These are phyloP conservation scores for Papiliotrema fonsecae DNA, from an alignment of 1,284 basidiomycete species.

Conservation along the genomic window DNA sequence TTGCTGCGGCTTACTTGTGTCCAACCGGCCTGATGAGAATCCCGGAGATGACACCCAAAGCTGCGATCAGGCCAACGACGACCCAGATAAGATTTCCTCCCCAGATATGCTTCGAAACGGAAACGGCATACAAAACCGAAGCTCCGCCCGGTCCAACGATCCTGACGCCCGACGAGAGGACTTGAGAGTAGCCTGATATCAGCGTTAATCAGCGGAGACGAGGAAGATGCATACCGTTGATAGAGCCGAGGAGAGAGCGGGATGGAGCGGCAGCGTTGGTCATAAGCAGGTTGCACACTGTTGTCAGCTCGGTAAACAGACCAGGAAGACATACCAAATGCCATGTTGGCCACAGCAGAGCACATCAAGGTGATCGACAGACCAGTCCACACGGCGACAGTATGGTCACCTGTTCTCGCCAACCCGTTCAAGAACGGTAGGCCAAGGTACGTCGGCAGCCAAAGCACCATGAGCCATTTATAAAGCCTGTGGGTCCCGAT, in stretches of 20 bases:
- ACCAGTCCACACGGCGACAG: conserved; percentile 27
- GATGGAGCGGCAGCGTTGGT: conserved; percentile 33
- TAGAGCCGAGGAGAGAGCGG: conserved; percentile 24
- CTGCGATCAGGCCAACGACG: conserved; percentile 14
- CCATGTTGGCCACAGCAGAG: conserved; percentile 30
- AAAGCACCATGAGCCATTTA: conserved; percentile 27
- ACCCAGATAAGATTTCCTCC: conserved; percentile 39
- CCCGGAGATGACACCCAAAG: conserved; percentile 14
- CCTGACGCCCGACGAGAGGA: conserved; percentile 27
- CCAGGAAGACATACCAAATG: conserved; percentile 24
- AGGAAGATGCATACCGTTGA: conserved; percentile 25
- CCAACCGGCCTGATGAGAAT: conserved; percentile 6
- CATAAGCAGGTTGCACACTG: conserved; percentile 39
- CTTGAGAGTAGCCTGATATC: conserved; percentile 24
- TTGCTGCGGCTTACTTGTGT: no score
- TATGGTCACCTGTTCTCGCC: conserved; percentile 16
- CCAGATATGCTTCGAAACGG: conserved; percentile 30
- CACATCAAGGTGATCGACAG: conserved; percentile 13
- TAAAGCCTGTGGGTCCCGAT: conserved; percentile 35
- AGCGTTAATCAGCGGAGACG: not conserved
- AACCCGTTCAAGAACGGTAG: conserved; percentile 33
- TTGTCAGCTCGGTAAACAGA: not conserved
- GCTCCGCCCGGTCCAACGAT: conserved; percentile 30
- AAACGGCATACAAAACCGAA: conserved; percentile 36
- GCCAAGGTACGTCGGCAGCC: conserved; percentile 32